Percentiles rank a stretch among this genome's conserved stretches.
Evolutionary conservation across 2,329 filamentous ascomycete genomes (phyloP).

Genomic region (Hypoxylon sp.): DNA sequence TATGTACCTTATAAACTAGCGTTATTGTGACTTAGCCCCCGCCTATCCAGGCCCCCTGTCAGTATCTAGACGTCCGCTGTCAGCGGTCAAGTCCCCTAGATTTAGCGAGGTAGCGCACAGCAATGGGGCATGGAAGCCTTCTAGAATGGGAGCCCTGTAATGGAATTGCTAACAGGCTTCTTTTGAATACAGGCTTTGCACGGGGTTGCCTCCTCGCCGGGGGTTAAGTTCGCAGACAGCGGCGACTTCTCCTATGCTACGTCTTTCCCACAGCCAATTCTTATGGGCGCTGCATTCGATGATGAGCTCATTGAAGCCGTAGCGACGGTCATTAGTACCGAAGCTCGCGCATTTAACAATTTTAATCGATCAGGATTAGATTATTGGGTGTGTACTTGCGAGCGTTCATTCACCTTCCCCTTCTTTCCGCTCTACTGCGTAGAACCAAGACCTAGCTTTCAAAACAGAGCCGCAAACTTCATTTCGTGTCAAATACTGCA

Average conservation of each 20-base stretch:
- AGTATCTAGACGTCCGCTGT: not conserved
- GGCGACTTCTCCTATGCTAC: constrained; percentile 53
- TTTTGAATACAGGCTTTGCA: constrained; percentile 66
- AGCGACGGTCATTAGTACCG: constrained; percentile 52
- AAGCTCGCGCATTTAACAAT: constrained; percentile 55
- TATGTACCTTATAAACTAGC: not conserved
- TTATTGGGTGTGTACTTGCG: constrained; percentile 39
- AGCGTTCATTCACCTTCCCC: not conserved
- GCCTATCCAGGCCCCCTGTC: not conserved
- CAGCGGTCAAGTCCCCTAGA: not conserved
- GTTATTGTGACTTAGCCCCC: not conserved
- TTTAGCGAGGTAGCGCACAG: not conserved
- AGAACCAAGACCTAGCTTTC: not conserved
- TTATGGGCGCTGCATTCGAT: constrained; percentile 54
- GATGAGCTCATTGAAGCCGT: constrained; percentile 52
- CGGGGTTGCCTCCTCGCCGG: constrained; percentile 69
- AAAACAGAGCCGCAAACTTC: not conserved
- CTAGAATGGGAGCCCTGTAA: not conserved
- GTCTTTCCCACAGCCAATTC: constrained; percentile 54
- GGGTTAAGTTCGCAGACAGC: constrained; percentile 53
- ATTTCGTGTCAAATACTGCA: not conserved
- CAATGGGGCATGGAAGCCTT: not conserved
- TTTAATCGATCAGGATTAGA: constrained; percentile 50
- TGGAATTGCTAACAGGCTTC: not conserved
- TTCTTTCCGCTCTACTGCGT: not conserved